Evolutionary conservation across 805 yeast species (phyloP), one percentile per base, ranked within the genome.

Genomic region (Blastobotrys parvus): DNA sequence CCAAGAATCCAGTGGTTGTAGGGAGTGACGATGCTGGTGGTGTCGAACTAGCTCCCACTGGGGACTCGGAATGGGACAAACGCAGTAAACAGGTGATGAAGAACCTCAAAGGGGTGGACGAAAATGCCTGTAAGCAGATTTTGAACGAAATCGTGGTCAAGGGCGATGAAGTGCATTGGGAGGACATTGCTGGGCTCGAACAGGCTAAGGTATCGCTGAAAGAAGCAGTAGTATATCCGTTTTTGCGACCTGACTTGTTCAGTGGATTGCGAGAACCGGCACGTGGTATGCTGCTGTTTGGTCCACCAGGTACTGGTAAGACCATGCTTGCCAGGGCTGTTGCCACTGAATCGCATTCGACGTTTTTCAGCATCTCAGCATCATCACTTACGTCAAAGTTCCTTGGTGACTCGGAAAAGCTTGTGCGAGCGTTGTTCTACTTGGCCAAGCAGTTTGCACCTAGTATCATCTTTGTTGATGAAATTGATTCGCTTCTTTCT

Each of bases 231-330:
- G 97, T 90, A 11, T 90, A 89, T 60, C 98, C 98, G 19, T 89
- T 90, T 57, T 64, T 92, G 50, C 72, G 97, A 41, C 98, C 97
- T 0, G 97, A 90, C 63, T 69, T 90, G 45, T 92, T 90, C 59
- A 75, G 77, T 46, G 97, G 97, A 0, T 66, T 90, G 42, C 71
- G 97, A 52, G 97, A 89, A 64, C 97, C 97, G 0, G 89, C 94
- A 0, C 68, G 94, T 45, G 97, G 97, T n/a, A 87, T 92, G 94
- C 69, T 90, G 17, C 64, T 90, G 34, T 90, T 88, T 67, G 98
- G 98, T 0, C 97, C 98, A 2, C 97, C 97, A 0, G 98, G 98
- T n/a, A 90, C 97, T 0, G 97, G 97, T 44, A 90, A 92, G 58
- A 89, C 97, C 1, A 89, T 90, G 97, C 72, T 90, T 52, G 97